Base-by-base conservation (phyloP, 345 rosid species). In the Odontarrhena argentea region DNA sequence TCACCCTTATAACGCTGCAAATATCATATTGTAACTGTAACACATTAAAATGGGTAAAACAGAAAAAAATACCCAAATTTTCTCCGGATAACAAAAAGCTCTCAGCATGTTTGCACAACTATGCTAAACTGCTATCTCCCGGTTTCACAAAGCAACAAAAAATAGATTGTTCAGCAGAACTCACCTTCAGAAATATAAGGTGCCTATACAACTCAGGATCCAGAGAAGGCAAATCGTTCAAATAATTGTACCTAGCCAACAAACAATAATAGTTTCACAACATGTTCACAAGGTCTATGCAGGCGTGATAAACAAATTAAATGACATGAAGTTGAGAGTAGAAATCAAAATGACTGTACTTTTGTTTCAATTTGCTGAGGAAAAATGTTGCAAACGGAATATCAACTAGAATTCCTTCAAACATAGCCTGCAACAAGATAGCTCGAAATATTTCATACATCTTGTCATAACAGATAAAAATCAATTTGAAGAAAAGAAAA, bases 361-460 rank as follows among this genome's bases (percentile, higher is more conserved):
- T 94, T 50, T 81, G 96, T 68, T 91, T 94, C 73, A 94, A 74
- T 80, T 94, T 94, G 93, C 97, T 94, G 87, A 94, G 83, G 84
- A 94, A 94, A 87, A 94, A 94, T 50, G 97, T 89, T 52, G 99
- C 96, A 68, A 94, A 94, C 62, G 99, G 99, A 68, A 94, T 87
- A 70, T 94, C 99, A 77, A 94, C 97, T 42, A 94, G 89, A 82
- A 94, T 91, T 63, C 99, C 96, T 85, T 94, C 99, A 81, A 87
- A 94, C 96, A 94, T 88, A 46, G 97, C 97, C 99, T 94, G 82
- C 81, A 82, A 48, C 72, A 65, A 76, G 63, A 52, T 13, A 51
- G 22, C 8, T 22, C 59, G 7, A 60, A 67, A 11, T 47, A 40
- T 25, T 13, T 25, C 53, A 55, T 38, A 38, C 37, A 53, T 46